Percentiles rank a stretch among this genome's conserved stretches.
Conservation (phyloP, 805 yeast genomes). For the Barnettozyma vustinii region DNA sequence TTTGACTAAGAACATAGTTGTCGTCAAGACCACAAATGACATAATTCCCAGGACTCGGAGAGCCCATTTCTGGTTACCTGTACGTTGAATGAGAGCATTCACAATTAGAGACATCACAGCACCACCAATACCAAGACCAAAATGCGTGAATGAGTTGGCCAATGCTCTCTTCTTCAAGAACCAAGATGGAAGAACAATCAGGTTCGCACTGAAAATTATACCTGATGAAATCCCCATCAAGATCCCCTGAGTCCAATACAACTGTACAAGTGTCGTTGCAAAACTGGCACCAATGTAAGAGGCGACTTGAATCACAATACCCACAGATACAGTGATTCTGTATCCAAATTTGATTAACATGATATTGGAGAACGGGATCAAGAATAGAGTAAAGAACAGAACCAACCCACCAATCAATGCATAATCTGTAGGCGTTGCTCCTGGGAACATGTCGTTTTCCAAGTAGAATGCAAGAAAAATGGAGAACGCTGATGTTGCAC, state of each 20-base stretch:
- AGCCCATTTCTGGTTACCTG: constrained; percentile 43
- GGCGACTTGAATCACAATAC: constrained; percentile 37
- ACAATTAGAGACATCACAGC: constrained; percentile 37
- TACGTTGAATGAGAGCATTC: constrained; percentile 35
- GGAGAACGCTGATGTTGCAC: constrained; percentile 46
- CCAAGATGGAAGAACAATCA: constrained; percentile 49
- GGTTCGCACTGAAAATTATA: constrained; percentile 46
- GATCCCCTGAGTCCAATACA: constrained; percentile 49
- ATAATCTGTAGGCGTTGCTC: constrained; percentile 45
- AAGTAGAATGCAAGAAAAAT: constrained; percentile 47
- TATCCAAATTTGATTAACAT: constrained; percentile 40
- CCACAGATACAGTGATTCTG: constrained; percentile 32
- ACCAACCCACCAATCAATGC: constrained; percentile 53
- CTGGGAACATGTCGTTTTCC: constrained; percentile 36
- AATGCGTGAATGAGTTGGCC: constrained; percentile 43
- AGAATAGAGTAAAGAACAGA: constrained; percentile 44
- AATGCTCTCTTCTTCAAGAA: constrained; percentile 42
- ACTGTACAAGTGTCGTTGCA: constrained; percentile 42
- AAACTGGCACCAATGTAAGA: constrained; percentile 50
- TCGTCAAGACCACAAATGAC: constrained; percentile 31
- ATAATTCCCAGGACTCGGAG: constrained; percentile 39
- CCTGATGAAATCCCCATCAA: constrained; percentile 46
- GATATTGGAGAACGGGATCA: constrained; percentile 44
- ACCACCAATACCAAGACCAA: constrained; percentile 54
- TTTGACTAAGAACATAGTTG: constrained; percentile 38